These are phyloP conservation scores for Aspergillus sp. DNA, from an alignment of 2,329 filamentous ascomycete genomes.

Conservation along the genomic window DNA sequence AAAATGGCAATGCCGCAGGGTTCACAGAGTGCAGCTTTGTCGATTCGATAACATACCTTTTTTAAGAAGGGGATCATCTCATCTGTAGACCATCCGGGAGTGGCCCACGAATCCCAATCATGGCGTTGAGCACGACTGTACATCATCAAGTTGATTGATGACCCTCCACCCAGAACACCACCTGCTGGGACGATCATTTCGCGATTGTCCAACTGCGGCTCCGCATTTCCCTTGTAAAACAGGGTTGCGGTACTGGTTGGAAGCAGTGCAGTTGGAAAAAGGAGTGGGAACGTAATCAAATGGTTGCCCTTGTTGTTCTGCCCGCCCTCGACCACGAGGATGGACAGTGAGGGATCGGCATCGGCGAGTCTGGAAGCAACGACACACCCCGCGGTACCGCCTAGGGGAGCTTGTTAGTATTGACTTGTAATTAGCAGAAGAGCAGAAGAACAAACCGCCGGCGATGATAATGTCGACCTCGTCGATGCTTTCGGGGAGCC, in stretches of 20 bases:
- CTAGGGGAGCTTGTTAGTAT: not conserved
- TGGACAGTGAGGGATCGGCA: not conserved
- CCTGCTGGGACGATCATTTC: not conserved
- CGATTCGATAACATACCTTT: not conserved
- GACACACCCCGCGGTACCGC: constrained; percentile 1
- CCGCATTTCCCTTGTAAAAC: constrained; percentile 1
- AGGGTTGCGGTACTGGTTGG: not conserved
- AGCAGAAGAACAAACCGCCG: not conserved
- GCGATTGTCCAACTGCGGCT: constrained; percentile 2
- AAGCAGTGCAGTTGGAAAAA: too few relatives aligned
- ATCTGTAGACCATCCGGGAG: not conserved
- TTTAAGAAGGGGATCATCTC: constrained; percentile 1
- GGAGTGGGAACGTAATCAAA: not conserved
- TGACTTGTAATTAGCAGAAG: too few relatives aligned
- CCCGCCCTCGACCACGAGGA: constrained; percentile 1
- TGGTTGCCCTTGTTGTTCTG: constrained; percentile 3
- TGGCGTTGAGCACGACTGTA: constrained; percentile 6
- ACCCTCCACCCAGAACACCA: constrained; percentile 7
- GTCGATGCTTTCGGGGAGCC: not conserved
- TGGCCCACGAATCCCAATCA: constrained; percentile 4
- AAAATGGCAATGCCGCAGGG: too few relatives aligned
- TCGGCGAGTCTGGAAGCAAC: constrained; percentile 1
- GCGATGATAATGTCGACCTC: constrained; percentile 5
- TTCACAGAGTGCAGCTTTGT: too few relatives aligned
- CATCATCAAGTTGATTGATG: constrained; percentile 7